A percentile compares a stretch with the other conserved stretches of the same genome.
Evolutionary conservation across 306 rosid species (phyloP).

Genomic region (Trichosanthes truncata): DNA sequence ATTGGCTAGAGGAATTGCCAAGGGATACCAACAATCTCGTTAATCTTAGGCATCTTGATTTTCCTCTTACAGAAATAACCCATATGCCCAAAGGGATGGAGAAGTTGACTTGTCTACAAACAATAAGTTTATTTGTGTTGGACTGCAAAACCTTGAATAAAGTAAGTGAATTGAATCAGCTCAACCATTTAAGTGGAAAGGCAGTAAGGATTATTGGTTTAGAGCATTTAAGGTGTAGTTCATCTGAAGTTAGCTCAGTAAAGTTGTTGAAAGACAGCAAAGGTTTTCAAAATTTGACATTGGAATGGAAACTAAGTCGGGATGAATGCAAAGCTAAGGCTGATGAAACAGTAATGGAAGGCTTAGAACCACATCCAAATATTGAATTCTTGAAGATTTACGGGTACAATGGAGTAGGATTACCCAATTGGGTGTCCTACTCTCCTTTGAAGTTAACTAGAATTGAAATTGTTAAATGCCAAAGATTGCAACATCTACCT

Average conservation of each 20-base stretch:
- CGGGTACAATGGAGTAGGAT: neutral
- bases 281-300: neutral
- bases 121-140: neutral
- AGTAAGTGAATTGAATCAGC: neutral
- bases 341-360: neutral
- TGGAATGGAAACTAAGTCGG: neutral
- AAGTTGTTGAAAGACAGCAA: neutral
- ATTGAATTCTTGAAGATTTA: neutral
- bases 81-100: neutral
- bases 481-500: neutral
- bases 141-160: neutral
- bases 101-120: neutral
- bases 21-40: neutral
- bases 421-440: neutral
- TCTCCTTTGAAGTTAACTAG: neutral
- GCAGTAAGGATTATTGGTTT: neutral
- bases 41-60: slow-evolving; percentile 12
- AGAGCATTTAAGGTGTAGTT: neutral
- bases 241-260: neutral
- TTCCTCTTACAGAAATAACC: neutral
- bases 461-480: neutral
- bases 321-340: neutral
- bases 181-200: neutral
- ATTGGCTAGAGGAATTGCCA: neutral
- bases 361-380: neutral